Evolutionary conservation across 768 basidiomycete genomes (phyloP), one percentile per base, ranked within the genome.

Genomic region (Xerocomellus amylosporus): DNA sequence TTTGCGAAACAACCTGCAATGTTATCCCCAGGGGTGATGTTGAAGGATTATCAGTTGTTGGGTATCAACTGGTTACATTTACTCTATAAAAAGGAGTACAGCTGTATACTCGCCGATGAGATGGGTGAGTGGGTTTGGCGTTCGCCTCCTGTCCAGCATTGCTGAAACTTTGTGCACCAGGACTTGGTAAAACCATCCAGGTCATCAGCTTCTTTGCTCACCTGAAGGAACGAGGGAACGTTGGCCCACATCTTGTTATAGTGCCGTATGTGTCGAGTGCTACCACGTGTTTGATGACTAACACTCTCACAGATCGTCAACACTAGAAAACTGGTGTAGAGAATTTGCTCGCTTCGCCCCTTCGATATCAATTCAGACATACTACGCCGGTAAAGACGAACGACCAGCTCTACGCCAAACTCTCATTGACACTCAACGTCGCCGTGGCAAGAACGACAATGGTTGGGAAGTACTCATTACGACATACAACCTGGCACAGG

Each of bases 31-130:
- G 81, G 79, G 43, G 85, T 95, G 54, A 78, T 76, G 63, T 76
- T 99, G 64, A 99, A 99, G 76, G 95, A 96, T 62, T 99, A 99
- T 70, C 96, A 99, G 71, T 76, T 98, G 54, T 79, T 98, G 53
- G 97, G 97, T n/a, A 80, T 99, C 50, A 99, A 98, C 69, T 99
- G 97, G 97, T 76, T 99, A 59, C 85, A 92, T 71, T 73, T 98
- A 20, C 75, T 98, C 48, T 94, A 93, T 71, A 79, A 77, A 54
- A 85, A 82, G 63, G 80, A 81, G 54, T 79, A 90, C 47, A 95
- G 93, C 59, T 98, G 96, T 71, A 98, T 99, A 66, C 80, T 99
- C 40, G 97, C 97, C 2, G 97, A 99, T 71, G 97, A 99, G 72
- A 99, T 99, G 97, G 96, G 96, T 91, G 71, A 63, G 83, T 79